A percentile compares a stretch with the other conserved stretches of the same genome.
These are phyloP conservation scores for Sordariomycetes sp. DNA, from an alignment of 2,329 filamentous ascomycete genomes.

Conservation along the genomic window DNA sequence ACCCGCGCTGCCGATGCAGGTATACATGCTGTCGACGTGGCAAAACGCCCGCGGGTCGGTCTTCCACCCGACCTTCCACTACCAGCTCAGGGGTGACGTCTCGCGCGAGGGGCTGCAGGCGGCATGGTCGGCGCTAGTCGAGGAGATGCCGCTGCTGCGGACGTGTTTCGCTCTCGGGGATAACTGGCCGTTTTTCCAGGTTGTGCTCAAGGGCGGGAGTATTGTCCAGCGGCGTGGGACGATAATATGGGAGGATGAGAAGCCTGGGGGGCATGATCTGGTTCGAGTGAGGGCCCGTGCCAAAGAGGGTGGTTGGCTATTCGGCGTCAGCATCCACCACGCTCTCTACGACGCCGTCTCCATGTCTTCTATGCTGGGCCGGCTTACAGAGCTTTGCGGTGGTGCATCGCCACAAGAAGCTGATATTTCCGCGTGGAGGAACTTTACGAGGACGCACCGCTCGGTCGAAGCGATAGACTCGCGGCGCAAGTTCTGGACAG, in stretches of 20 bases:
- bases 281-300: conserved; percentile 5
- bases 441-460: conserved; percentile 8
- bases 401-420: conserved; percentile 6
- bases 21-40: conserved; percentile 71
- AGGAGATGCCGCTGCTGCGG: conserved; percentile 49
- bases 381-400: conserved; percentile 14
- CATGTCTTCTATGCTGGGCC: conserved; percentile 47
- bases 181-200: conserved; percentile 48
- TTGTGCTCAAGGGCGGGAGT: conserved; percentile 24
- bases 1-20: conserved; percentile 64
- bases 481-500: conserved; percentile 24
- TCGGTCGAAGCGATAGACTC: conserved; percentile 4
- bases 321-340: conserved; percentile 62
- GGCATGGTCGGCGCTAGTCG: conserved; percentile 50
- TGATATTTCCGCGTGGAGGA: conserved; percentile 13
- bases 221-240: conserved; percentile 12
- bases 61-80: conserved; percentile 65
- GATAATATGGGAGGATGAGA: background rate
- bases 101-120: conserved; percentile 25
- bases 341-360: conserved; percentile 81
- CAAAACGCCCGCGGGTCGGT: conserved; percentile 49
- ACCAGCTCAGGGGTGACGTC: conserved; percentile 29
- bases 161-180: conserved; percentile 48
- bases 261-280: background rate
- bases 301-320: conserved; percentile 10